A percentile compares a stretch with the other conserved stretches of the same genome.
Conservation (phyloP, 1,284 basidiomycete species). For the Ganoderma leucocontextum region DNA sequence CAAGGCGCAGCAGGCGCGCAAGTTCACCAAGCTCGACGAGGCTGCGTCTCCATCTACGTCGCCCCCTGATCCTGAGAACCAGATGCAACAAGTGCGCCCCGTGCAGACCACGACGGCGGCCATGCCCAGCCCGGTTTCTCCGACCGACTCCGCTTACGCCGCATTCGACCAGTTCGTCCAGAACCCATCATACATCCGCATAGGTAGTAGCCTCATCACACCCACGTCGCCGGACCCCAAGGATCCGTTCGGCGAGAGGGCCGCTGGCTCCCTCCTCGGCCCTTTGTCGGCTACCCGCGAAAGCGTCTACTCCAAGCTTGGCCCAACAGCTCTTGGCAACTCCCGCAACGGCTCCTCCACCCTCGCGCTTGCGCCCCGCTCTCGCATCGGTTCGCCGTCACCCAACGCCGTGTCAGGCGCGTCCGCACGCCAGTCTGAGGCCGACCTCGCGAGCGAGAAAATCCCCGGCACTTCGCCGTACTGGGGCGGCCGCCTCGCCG, state of each 20-base stretch:
- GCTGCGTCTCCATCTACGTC: constrained; percentile 13
- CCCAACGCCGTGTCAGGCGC: constrained; percentile 10
- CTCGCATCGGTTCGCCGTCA: not conserved
- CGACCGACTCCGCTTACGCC: constrained; percentile 20
- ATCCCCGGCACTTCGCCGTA: constrained; percentile 28
- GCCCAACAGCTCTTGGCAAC: constrained; percentile 30
- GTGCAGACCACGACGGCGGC: not conserved
- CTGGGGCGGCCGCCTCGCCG: constrained; percentile 28
- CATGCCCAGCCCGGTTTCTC: constrained; percentile 22
- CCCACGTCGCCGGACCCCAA: constrained; percentile 25
- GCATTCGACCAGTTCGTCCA: constrained; percentile 22
- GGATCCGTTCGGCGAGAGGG: constrained; percentile 29
- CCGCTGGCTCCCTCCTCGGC: constrained; percentile 26
- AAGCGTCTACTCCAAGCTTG: constrained; percentile 21
- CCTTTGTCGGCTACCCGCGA: constrained; percentile 27
- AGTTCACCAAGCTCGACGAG: constrained; percentile 28
- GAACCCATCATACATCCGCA: constrained; percentile 30
- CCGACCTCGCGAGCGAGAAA: constrained; percentile 20
- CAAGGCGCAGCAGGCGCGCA: constrained; percentile 23
- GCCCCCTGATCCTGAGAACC: constrained; percentile 30
- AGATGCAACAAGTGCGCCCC: not conserved
- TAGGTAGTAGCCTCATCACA: constrained; percentile 26
- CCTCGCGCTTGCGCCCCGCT: constrained; percentile 14
- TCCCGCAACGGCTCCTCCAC: constrained; percentile 20
- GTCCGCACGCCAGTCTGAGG: constrained; percentile 20